Conservation (phyloP, 768 basidiomycete species). For the Boletus patriciae region DNA sequence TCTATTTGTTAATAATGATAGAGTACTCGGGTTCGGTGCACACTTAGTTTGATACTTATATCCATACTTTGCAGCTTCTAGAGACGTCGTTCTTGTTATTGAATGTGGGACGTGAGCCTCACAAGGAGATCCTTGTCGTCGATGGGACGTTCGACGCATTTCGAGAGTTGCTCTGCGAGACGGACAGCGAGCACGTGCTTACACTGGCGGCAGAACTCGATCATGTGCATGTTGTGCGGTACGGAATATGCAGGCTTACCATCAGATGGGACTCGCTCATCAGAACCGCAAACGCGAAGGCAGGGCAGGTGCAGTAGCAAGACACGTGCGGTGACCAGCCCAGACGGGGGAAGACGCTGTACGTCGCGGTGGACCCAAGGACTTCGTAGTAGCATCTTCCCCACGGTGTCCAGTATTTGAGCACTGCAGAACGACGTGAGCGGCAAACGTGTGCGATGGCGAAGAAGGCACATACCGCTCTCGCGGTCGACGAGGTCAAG, state of each 20-base stretch:
- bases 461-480: constrained; percentile 47
- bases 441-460: background rate
- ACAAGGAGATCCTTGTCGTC: constrained; percentile 49
- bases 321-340: constrained; percentile 41
- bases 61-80: constrained; percentile 6
- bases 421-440: constrained; percentile 42
- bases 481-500: constrained; percentile 75
- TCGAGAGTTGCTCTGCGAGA: constrained; percentile 55
- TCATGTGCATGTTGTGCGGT: background rate
- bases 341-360: constrained; percentile 54
- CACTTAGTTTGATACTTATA: constrained; percentile 18
- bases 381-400: constrained; percentile 65
- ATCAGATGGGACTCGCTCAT: constrained; percentile 59
- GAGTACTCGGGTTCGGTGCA: constrained; percentile 8
- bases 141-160: constrained; percentile 50
- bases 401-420: constrained; percentile 59
- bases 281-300: constrained; percentile 66
- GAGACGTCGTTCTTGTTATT: constrained; percentile 5
- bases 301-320: constrained; percentile 73
- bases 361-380: constrained; percentile 61
- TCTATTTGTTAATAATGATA: constrained; percentile 29
- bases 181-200: constrained; percentile 74
- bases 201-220: constrained; percentile 49
- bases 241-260: constrained; percentile 40
- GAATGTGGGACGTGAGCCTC: constrained; percentile 18